Conservation (phyloP, 2,329 filamentous ascomycete genomes). For the Neofusicoccum laricinum region DNA sequence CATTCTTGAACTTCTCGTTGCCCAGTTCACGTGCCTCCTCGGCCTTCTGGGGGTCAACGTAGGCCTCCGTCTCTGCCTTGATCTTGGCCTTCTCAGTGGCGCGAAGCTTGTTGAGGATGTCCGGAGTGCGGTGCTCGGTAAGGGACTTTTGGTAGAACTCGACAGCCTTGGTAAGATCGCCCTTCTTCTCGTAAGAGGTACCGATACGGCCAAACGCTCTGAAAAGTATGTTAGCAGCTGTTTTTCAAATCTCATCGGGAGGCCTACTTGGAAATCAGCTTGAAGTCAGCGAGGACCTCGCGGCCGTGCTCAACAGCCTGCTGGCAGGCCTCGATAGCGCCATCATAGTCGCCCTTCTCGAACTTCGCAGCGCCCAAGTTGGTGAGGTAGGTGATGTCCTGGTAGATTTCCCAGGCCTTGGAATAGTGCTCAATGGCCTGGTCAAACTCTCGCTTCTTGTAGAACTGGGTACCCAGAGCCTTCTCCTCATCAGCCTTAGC, state of each 20-base stretch:
- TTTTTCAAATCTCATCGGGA: not conserved
- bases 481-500: conserved; percentile 93
- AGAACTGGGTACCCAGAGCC: conserved; percentile 86
- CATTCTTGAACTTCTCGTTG: conserved; percentile 95
- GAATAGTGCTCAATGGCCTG: conserved; percentile 90
- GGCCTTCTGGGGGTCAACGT: conserved; percentile 86
- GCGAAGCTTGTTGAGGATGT: conserved; percentile 89
- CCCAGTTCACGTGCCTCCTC: conserved; percentile 94
- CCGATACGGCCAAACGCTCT: conserved; percentile 90
- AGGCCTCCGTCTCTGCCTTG: conserved; percentile 71
- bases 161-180: conserved; percentile 75
- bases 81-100: conserved; percentile 83
- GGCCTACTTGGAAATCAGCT: conserved; percentile 84
- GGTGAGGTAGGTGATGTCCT: conserved; percentile 97
- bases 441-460: conserved; percentile 98
- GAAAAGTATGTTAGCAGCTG: conserved; percentile 18
- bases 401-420: conserved; percentile 91
- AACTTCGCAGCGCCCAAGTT: conserved; percentile 93
- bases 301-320: conserved; percentile 89
- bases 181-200: conserved; percentile 86
- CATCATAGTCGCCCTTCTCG: conserved; percentile 92
- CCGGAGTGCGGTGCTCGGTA: conserved; percentile 93
- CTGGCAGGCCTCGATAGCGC: conserved; percentile 80
- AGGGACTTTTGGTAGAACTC: conserved; percentile 90
- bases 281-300: conserved; percentile 90